phyloP scores from a whole-genome alignment of 106 monocot species.

The Narthecium ossifragum region DNA sequence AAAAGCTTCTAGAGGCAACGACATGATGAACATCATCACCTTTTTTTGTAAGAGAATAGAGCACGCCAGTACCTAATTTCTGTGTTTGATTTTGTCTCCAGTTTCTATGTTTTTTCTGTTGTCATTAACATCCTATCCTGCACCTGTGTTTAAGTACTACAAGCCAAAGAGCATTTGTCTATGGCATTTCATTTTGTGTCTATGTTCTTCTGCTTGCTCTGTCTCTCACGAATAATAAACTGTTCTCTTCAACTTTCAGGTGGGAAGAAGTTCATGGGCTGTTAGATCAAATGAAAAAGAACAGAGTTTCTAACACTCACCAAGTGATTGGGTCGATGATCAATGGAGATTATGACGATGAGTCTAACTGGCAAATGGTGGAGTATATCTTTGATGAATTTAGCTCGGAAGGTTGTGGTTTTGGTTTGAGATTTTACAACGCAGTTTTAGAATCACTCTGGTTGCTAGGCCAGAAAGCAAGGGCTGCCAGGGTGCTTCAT shows the following conservation, averaged over 20 bases:
- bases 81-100: too few species aligned
- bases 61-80: too few species aligned
- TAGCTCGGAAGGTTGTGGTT: conserved; percentile 76
- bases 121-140: too few species aligned
- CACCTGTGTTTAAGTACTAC: too few species aligned
- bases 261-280: conserved; percentile 75
- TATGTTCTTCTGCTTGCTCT: too few species aligned
- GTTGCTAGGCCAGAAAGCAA: conserved; percentile 84
- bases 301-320: conserved; percentile 60
- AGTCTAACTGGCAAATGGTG: conserved; percentile 99
- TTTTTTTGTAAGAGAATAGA: too few species aligned
- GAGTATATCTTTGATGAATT: conserved; percentile 84
- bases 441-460: conserved; percentile 85
- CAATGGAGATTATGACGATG: conserved; percentile 84
- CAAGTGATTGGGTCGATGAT: conserved; percentile 89
- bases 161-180: too few species aligned
- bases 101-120: too few species aligned
- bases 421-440: conserved; percentile 72
- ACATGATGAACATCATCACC: too few species aligned
- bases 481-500: conserved; percentile 58
- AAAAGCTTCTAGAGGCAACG: too few species aligned
- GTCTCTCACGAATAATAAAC: neutral
- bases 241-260: conserved; percentile 28
- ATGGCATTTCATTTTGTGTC: too few species aligned
- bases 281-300: conserved; percentile 80